Evolutionary conservation across 2,329 filamentous ascomycete genomes (phyloP).

Genomic region (Penicillium thymicola): DNA sequence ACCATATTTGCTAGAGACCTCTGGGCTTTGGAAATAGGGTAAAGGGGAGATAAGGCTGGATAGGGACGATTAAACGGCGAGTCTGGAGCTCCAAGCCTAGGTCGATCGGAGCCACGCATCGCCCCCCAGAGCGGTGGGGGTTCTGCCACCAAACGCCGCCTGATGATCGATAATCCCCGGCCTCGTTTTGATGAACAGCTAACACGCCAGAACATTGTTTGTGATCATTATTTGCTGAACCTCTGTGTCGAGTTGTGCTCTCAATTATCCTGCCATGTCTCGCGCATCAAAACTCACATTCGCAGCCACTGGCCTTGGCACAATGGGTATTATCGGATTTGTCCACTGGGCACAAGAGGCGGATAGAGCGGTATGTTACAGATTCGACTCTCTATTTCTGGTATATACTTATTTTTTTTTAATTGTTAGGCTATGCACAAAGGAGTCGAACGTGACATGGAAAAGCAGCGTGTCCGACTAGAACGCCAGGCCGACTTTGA

Average conservation of each 20-base stretch:
- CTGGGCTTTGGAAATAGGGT: conserved; percentile 11
- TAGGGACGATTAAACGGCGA: conserved; percentile 19
- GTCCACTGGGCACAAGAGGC: conserved; percentile 86
- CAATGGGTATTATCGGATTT: conserved; percentile 71
- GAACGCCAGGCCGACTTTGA: conserved; percentile 95
- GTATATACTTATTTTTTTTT: conserved; percentile 2
- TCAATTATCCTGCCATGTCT: conserved; percentile 63
- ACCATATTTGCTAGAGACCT: conserved; percentile 28
- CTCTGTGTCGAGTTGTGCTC: not conserved
- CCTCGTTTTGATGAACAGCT: conserved; percentile 9
- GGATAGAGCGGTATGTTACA: conserved; percentile 69
- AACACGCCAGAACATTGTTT: not conserved
- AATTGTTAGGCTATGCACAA: conserved; percentile 76
- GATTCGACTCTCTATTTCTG: not conserved
- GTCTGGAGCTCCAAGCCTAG: conserved; percentile 27
- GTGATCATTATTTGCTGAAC: not conserved
- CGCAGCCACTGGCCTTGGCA: conserved; percentile 70
- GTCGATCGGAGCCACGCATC: conserved; percentile 32
- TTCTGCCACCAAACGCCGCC: conserved; percentile 36
- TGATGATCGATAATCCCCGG: conserved; percentile 22
- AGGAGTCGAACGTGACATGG: conserved; percentile 90
- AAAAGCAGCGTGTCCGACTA: conserved; percentile 83
- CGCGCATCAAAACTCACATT: conserved; percentile 84
- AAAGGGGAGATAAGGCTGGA: conserved; percentile 9
- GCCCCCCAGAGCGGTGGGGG: conserved; percentile 32